Percentiles rank a stretch among this genome's conserved stretches.
Conservation (phyloP, 2,329 filamentous ascomycete species). For the Exophiala lecanii-corni region DNA sequence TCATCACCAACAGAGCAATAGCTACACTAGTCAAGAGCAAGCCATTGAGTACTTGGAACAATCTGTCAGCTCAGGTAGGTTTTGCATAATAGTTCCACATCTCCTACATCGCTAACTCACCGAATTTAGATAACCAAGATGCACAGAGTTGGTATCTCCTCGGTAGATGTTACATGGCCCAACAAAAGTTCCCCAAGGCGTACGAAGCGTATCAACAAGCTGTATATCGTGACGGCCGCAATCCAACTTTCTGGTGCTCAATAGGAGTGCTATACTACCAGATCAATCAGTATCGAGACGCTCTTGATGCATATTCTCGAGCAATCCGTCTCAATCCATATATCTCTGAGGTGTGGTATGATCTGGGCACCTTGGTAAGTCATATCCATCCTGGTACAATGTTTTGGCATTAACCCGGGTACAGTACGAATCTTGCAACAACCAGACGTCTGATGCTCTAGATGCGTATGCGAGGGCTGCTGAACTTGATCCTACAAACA, state of each 20-base stretch:
- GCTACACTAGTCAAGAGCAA: slow-evolving; percentile 86
- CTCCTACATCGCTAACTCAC: slow-evolving; percentile 7
- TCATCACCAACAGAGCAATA: slow-evolving; percentile 91
- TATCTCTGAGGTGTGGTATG: slow-evolving; percentile 99
- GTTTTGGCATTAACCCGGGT: too few species aligned
- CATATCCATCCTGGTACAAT: too few species aligned
- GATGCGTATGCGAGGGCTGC: slow-evolving; percentile 94
- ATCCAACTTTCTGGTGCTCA: slow-evolving; percentile 99
- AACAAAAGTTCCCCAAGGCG: slow-evolving; percentile 97
- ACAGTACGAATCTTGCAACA: slow-evolving; percentile 97
- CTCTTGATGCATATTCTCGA: slow-evolving; percentile 92
- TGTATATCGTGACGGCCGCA: slow-evolving; percentile 94
- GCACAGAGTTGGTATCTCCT: slow-evolving; percentile 98
- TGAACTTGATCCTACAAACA: slow-evolving; percentile 87
- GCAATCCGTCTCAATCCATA: slow-evolving; percentile 95
- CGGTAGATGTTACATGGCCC: slow-evolving; percentile 97
- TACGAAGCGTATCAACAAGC: slow-evolving; percentile 99
- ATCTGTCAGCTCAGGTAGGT: slow-evolving; percentile 83
- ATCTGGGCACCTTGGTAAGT: slow-evolving; percentile 87
- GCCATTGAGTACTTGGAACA: slow-evolving; percentile 97
- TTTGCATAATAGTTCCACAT: not conserved
- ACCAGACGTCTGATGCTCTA: slow-evolving; percentile 91
- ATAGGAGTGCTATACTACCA: slow-evolving; percentile 99
- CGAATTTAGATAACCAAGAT: slow-evolving; percentile 72
- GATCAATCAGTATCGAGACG: slow-evolving; percentile 98